Evolutionary conservation across 768 basidiomycete species (phyloP).

Genomic region (Nevesoporus exiguus): DNA sequence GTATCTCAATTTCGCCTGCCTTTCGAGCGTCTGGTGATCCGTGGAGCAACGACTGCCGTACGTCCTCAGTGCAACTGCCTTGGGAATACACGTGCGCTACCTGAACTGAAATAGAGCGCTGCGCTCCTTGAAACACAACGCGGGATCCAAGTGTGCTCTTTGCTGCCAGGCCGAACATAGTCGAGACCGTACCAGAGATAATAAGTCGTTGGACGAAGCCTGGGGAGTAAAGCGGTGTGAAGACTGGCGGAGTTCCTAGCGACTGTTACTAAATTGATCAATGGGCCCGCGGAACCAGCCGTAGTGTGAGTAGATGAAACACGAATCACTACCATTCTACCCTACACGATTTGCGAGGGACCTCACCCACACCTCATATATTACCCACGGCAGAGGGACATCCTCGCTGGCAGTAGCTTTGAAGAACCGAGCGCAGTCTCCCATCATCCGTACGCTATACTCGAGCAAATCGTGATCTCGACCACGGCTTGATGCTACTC

Average conservation of each 20-base stretch:
- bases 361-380: conserved; percentile 43
- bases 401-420: conserved; percentile 27
- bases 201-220: conserved; percentile 5
- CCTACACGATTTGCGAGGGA: conserved; percentile 11
- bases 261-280: not conserved
- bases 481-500: not conserved
- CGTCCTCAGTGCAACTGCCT: conserved; percentile 28
- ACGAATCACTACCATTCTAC: not conserved
- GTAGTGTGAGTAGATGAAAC: too few relatives aligned
- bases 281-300: not conserved
- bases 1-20: conserved; percentile 70
- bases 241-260: conserved; percentile 21
- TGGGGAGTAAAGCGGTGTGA: conserved; percentile 5
- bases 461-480: conserved; percentile 16
- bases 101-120: conserved; percentile 62
- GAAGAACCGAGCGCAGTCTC: conserved; percentile 26
- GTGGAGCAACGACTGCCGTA: conserved; percentile 74
- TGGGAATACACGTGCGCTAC: conserved; percentile 33
- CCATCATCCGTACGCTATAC: conserved; percentile 24
- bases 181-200: conserved; percentile 1
- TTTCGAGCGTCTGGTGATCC: conserved; percentile 90
- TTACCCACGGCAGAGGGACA: conserved; percentile 32
- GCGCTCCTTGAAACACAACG: conserved; percentile 24
- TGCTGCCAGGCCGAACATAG: conserved; percentile 24
- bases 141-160: conserved; percentile 15